A percentile compares a stretch with the other conserved stretches of the same genome.
Evolutionary conservation across 768 basidiomycete genomes (phyloP).

Genomic region (Candolleomyces eurysporus): DNA sequence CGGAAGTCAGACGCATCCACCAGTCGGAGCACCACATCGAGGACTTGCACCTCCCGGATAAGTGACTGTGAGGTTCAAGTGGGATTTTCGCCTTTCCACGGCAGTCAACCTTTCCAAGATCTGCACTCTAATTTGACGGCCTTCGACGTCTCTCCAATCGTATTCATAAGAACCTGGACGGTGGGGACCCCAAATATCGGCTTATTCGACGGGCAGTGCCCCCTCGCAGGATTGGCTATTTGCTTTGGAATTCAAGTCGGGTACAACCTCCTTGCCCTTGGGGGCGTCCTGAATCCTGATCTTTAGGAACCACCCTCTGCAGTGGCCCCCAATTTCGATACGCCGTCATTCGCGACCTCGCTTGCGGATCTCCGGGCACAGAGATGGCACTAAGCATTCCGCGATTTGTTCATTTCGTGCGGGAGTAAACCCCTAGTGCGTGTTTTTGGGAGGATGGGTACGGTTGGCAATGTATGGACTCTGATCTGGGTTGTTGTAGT

Average conservation of each 20-base stretch:
- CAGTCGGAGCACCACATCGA: too few relatives aligned
- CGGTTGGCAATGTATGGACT: slow-evolving; percentile 56
- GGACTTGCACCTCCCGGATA: too few relatives aligned
- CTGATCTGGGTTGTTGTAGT: slow-evolving; percentile 41
- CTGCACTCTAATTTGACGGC: too few relatives aligned
- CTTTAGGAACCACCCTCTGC: slow-evolving; percentile 44
- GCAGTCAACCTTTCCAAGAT: too few relatives aligned
- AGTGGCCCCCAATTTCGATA: slow-evolving; percentile 67
- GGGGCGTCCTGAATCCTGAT: slow-evolving; percentile 45
- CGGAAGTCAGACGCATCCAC: too few relatives aligned
- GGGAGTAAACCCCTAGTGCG: slow-evolving; percentile 41
- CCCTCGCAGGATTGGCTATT: slow-evolving; percentile 41
- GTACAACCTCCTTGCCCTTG: slow-evolving; percentile 40
- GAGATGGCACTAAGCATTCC: slow-evolving; percentile 71
- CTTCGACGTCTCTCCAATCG: too few relatives aligned
- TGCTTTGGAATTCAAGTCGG: slow-evolving; percentile 43
- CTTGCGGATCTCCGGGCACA: slow-evolving; percentile 60
- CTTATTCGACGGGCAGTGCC: too few relatives aligned
- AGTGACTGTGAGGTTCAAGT: too few relatives aligned
- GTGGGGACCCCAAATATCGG: too few relatives aligned
- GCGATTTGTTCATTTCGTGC: slow-evolving; percentile 50
- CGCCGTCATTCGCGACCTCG: slow-evolving; percentile 57
- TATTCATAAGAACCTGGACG: too few relatives aligned
- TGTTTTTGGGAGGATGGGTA: slow-evolving; percentile 47
- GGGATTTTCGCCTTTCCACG: too few relatives aligned